Conservation (phyloP, 2,329 filamentous ascomycete genomes). For the Coniella vitis region DNA sequence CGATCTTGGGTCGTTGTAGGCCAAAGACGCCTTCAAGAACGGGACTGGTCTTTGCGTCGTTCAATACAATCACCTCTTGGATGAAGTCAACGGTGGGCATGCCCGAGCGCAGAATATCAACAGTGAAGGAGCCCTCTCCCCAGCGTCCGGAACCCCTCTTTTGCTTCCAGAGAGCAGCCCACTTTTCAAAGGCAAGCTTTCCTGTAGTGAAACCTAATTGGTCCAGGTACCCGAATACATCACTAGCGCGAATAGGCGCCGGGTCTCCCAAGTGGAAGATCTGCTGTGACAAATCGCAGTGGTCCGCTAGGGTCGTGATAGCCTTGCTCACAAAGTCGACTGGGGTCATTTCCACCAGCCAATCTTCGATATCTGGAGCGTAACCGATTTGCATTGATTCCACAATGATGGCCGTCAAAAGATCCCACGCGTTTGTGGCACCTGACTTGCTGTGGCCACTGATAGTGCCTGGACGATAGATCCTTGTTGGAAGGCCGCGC, state of each 20-base stretch:
- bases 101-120: constrained; percentile 71
- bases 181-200: constrained; percentile 62
- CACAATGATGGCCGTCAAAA: constrained; percentile 68
- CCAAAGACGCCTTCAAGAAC: constrained; percentile 41
- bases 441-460: constrained; percentile 70
- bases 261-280: constrained; percentile 72
- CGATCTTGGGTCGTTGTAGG: constrained; percentile 61
- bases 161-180: constrained; percentile 67
- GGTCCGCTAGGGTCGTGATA: constrained; percentile 62
- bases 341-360: constrained; percentile 78
- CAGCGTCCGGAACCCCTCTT: constrained; percentile 58
- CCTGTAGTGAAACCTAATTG: constrained; percentile 66
- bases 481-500: constrained; percentile 62
- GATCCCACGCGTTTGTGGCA: constrained; percentile 71
- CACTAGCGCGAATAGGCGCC: constrained; percentile 57
- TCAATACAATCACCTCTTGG: constrained; percentile 63
- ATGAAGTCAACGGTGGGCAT: constrained; percentile 73
- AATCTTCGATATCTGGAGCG: constrained; percentile 63
- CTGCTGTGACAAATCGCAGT: constrained; percentile 53
- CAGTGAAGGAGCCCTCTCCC: constrained; percentile 66
- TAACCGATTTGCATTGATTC: constrained; percentile 69
- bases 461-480: constrained; percentile 70
- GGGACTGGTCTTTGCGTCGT: constrained; percentile 61
- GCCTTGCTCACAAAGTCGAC: constrained; percentile 74
- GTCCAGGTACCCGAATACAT: constrained; percentile 57